Conservation (phyloP, 2,329 filamentous ascomycete species). For the Fusarium sp. region DNA sequence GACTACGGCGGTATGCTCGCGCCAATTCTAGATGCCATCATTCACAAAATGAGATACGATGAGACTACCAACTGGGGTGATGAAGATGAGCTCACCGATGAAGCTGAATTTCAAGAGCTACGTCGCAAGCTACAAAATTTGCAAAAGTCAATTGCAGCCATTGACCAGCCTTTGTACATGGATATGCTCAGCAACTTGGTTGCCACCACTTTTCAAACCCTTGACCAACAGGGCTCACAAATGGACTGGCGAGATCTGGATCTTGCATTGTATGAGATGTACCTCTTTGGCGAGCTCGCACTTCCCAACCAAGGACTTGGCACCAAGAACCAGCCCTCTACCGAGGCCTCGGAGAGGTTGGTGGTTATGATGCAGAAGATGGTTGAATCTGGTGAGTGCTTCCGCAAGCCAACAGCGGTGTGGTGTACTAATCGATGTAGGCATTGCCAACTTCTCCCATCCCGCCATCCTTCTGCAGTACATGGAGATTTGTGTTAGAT, state of each 20-base stretch:
- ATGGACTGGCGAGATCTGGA: slow-evolving; percentile 97
- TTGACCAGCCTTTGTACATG: slow-evolving; percentile 89
- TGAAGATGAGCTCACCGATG: slow-evolving; percentile 93
- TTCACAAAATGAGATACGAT: slow-evolving; percentile 97
- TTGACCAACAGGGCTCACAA: slow-evolving; percentile 76
- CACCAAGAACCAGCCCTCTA: slow-evolving; percentile 82
- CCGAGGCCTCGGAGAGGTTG: slow-evolving; percentile 80
- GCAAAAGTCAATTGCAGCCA: slow-evolving; percentile 90
- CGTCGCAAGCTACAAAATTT: slow-evolving; percentile 88
- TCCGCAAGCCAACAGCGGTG: neutral
- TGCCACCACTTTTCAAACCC: slow-evolving; percentile 83
- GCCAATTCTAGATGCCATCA: slow-evolving; percentile 89
- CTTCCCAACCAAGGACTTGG: slow-evolving; percentile 88
- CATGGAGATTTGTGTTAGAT: slow-evolving; percentile 98
- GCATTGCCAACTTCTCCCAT: slow-evolving; percentile 85
- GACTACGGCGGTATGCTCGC: slow-evolving; percentile 85
- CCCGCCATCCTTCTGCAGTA: slow-evolving; percentile 94
- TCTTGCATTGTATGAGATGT: slow-evolving; percentile 94
- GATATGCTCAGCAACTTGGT: slow-evolving; percentile 88
- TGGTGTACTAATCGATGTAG: slow-evolving; percentile 54
- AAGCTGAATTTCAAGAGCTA: slow-evolving; percentile 96
- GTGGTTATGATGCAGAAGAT: slow-evolving; percentile 95
- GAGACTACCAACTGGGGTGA: slow-evolving; percentile 93
- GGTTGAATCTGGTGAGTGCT: slow-evolving; percentile 84
- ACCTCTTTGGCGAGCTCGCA: slow-evolving; percentile 93